Evolutionary conservation across 768 basidiomycete species (phyloP), one percentile per base, ranked within the genome.

Genomic region (Hortiboletus campestris): DNA sequence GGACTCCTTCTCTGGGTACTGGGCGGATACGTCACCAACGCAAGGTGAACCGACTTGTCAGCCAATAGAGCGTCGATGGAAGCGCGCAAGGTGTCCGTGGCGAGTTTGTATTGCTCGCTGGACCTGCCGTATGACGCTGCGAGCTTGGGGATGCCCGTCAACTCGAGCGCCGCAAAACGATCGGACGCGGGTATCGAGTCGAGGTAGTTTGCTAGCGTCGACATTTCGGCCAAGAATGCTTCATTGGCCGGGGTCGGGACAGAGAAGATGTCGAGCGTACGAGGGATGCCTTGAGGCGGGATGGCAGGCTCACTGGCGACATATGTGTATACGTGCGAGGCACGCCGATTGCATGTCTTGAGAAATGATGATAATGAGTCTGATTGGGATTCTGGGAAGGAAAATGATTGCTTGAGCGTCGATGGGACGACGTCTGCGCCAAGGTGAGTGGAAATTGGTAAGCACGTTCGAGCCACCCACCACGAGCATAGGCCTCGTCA

Each of bases 101-200:
- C 83, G 35, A 72, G 58, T 7, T 52, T 52, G 70, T 88, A 88
- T 62, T 84, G 78, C 46, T 80, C 78, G 67, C 86, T 86, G 7
- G 74, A 67, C 28, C 65, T 53, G 13, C 85, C 87, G 54, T 80
- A 73, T 8, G 67, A 67, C 14, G 69, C 57, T 28, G 80, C 80
- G 38, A 89, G 69, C 13, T 77, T 71, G 16, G 75, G 63, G 6
- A 91, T 74, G 17, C 76, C 76, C 1, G 75, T 72, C 40, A 91
- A 64, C 56, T 86, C 81, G 46, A 89, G 70, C 8, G 85, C 86
- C 29, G 83, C 86, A 59, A 91, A 91, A 11, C 74, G 67, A 48
- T 80, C 78, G 32, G 78, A 72, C 9, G 42, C 2, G 4, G 57
- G 54, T 2, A 25, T 14, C 1, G 54, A 4, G 17, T 81, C 75